Evolutionary conservation across 2,329 filamentous ascomycete genomes (phyloP).

Genomic region (Ploettnerulaceae sp.): DNA sequence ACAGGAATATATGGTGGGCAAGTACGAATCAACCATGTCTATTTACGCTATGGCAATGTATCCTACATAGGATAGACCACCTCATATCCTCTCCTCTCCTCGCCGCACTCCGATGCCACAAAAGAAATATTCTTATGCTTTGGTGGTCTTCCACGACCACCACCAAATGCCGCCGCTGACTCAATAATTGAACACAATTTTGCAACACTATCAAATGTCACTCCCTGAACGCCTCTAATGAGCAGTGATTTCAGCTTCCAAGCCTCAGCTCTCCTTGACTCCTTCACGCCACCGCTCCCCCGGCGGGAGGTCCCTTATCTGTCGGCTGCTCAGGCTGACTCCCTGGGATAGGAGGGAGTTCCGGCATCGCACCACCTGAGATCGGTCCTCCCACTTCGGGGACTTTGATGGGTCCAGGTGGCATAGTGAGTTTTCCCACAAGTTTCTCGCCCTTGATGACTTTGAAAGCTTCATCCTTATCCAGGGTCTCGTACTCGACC

Average conservation of each 20-base stretch:
- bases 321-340: constrained; percentile 18
- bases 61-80: constrained; percentile 13
- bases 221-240: constrained; percentile 12
- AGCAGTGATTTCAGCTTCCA: constrained; percentile 7
- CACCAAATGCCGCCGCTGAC: constrained; percentile 1
- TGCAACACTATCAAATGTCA: neutral
- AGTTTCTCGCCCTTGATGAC: constrained; percentile 84
- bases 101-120: constrained; percentile 4
- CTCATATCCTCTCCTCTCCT: neutral
- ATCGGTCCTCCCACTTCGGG: constrained; percentile 39
- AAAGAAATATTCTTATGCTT: constrained; percentile 15
- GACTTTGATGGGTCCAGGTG: constrained; percentile 60
- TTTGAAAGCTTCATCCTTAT: constrained; percentile 83
- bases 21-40: neutral
- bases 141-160: constrained; percentile 2
- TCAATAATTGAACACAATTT: constrained; percentile 9
- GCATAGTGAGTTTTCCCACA: constrained; percentile 58
- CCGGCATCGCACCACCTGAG: constrained; percentile 19
- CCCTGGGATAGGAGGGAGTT: constrained; percentile 27
- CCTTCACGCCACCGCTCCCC: constrained; percentile 27
- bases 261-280: neutral
- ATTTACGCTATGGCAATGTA: constrained; percentile 16
- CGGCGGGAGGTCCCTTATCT: constrained; percentile 24
- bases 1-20: neutral
- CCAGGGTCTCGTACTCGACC: constrained; percentile 89